Conservation (phyloP, 1,284 basidiomycete genomes). For the Chalciporus sp. region DNA sequence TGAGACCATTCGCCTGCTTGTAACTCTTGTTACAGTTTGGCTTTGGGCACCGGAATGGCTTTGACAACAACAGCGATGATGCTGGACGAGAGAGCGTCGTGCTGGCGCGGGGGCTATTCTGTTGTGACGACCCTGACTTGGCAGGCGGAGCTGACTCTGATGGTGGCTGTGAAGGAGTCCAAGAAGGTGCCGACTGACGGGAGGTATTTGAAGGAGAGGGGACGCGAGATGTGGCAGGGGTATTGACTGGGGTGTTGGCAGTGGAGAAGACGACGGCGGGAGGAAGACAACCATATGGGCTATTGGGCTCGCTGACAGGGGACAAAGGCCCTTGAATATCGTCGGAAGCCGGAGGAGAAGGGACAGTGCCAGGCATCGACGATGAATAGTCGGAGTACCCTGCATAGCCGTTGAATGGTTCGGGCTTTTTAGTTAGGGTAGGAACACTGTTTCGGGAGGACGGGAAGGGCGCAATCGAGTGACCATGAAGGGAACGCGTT, state of each 20-base stretch:
- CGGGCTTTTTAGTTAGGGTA: slow-evolving; percentile 38
- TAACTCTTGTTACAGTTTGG: slow-evolving; percentile 98
- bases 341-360: slow-evolving; percentile 37
- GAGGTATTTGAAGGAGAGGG: slow-evolving; percentile 36
- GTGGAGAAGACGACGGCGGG: slow-evolving; percentile 63
- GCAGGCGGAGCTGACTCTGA: slow-evolving; percentile 14
- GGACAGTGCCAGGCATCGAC: slow-evolving; percentile 58
- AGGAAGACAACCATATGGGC: slow-evolving; percentile 54
- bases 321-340: slow-evolving; percentile 31
- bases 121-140: slow-evolving; percentile 20
- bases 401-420: slow-evolving; percentile 56
- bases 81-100: slow-evolving; percentile 55
- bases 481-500: slow-evolving; percentile 38
- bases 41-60: slow-evolving; percentile 96
- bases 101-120: slow-evolving; percentile 40
- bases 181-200: slow-evolving; percentile 21
- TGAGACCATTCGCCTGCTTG: slow-evolving; percentile 96
- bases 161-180: slow-evolving; percentile 9
- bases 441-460: slow-evolving; percentile 30
- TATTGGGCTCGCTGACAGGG: slow-evolving; percentile 33
- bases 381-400: slow-evolving; percentile 68
- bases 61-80: slow-evolving; percentile 61
- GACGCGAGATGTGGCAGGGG: slow-evolving; percentile 45
- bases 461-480: slow-evolving; percentile 29
- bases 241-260: slow-evolving; percentile 42